Evolutionary conservation across 139 green algal genomes (phyloP).

Genomic region (Asterochloris erici): DNA sequence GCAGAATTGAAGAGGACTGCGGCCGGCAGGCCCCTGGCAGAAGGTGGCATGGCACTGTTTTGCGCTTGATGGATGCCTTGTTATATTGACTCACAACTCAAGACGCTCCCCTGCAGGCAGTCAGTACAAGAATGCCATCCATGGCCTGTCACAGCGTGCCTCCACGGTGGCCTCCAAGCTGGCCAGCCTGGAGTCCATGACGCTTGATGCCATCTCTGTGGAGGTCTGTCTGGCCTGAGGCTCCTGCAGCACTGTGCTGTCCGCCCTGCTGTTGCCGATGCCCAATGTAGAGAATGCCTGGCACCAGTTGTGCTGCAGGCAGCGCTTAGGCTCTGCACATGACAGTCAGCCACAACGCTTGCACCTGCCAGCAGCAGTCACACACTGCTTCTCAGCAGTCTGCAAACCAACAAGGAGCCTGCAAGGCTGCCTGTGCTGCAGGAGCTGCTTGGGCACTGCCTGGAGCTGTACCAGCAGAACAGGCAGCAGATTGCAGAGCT

Average conservation of each 20-base stretch:
- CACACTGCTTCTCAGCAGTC: no score
- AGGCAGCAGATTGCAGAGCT: not conserved
- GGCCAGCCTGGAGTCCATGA: conserved; percentile 3
- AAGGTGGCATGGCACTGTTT: not conserved
- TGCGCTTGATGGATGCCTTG: not conserved
- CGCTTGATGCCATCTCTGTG: conserved; percentile 23
- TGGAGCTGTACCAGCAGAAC: conserved; percentile 17
- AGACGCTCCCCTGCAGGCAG: not conserved
- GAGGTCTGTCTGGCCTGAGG: not conserved
- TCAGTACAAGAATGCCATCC: not conserved
- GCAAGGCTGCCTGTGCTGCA: not conserved
- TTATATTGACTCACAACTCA: not conserved
- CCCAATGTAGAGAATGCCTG: not conserved
- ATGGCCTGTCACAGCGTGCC: conserved; percentile 8
- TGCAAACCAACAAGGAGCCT: not conserved
- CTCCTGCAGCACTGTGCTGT: not conserved
- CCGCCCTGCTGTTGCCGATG: no score
- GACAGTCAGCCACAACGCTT: not conserved
- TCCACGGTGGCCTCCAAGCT: not conserved
- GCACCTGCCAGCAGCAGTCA: no score
- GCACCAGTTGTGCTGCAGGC: not conserved
- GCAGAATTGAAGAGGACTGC: not conserved
- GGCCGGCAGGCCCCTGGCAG: not conserved
- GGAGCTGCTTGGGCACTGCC: conserved; percentile 17
- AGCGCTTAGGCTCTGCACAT: not conserved